Evolutionary conservation across 2,329 filamentous ascomycete species (phyloP), one percentile per base, ranked within the genome.

Genomic region (Trichoderma sp.): DNA sequence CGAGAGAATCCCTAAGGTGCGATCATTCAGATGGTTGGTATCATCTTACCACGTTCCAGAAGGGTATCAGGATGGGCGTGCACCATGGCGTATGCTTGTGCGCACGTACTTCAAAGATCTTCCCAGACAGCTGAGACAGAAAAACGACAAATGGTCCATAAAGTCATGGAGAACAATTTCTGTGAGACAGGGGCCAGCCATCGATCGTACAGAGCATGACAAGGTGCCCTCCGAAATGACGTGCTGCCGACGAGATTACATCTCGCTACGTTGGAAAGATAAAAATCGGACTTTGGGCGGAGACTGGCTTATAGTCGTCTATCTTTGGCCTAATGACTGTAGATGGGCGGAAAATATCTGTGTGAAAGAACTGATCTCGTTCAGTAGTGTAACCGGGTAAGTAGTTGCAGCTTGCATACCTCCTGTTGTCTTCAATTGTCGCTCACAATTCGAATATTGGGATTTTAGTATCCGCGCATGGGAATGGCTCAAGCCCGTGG

Each of bases 21-120:
- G 66, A 59, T 27, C 21, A 31, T 69, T 69, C 8, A 35, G 66
- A 16, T 69, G 66, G 66, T 27, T 69, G 16, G 35, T 69, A 11
- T 69, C 66, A 24, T 69, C n/a, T 69, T 24, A 29, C 35, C 29
- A 33, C 41, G 14, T 38, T 53, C n/a, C 56, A 6, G 4, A 73
- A 18, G 38, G 62, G 24, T 62, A 50, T 24, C 38, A 16, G 24
- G 14, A 53, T 79, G 78, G 29, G 6, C 66, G 18, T 6, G 35
- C 66, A 21, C 66, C 66, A 12, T 69, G 66, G 50, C 29, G 50
- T 21, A 69, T 69, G 50, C 66, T 69, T 59, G 50, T 69, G 50
- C 50, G 50, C n/a, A 18, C 12, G 2, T 38, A 24, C 33, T 38
- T 59, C 9, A 18, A 59, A 12, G 66, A 69, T 21, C 29, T 60